Evolutionary conservation across 352 stramenopile species (phyloP), one percentile per base, ranked within the genome.

Genomic region (Pythium dissimile): DNA sequence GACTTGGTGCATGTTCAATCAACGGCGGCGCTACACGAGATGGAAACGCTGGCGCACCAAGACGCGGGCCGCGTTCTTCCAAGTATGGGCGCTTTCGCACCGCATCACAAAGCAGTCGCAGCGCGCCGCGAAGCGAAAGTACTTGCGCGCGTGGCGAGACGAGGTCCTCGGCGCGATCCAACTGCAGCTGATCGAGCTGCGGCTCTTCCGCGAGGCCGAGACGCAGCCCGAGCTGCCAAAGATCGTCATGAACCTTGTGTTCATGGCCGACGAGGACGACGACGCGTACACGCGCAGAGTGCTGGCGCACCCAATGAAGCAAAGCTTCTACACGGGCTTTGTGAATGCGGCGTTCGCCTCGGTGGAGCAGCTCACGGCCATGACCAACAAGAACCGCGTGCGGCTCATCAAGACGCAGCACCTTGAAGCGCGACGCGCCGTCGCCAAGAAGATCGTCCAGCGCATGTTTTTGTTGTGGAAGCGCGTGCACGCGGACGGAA

Each of bases 241-340:
- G 1, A 56, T 90, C 56, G 80, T 90, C 4, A 64, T 87, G 38
- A 92, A 92, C 35, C 60, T 92, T n/a, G 77, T 88, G 1, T 83
- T 91, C 42, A 91, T 76, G 5, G 74, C 69, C 0, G 71, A 71
- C 21, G 72, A 75, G 30, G 65, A 83, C 38, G 63, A 70, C 56
- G 63, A 70, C 47, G 63, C 63, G 27, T 70, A 66, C 50, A 63
- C 63, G 39, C 63, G 63, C 46, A 65, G 63, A 23, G 63, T 66
- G 39, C 63, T 70, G 13, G 44, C 63, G 0, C 59, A 26, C 39
- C 59, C 28, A 54, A 65, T 38, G 30, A 54, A 26, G 45, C 47
- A 1, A 26, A 57, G 44, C 64, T 78, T 31, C 53, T 79, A 10
- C 60, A 54, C 26, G 24, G 73, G 63, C 2, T 83, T 89, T 51